Evolutionary conservation across 768 basidiomycete species (phyloP), one percentile per base, ranked within the genome.

Genomic region (Termitomyces sp.): DNA sequence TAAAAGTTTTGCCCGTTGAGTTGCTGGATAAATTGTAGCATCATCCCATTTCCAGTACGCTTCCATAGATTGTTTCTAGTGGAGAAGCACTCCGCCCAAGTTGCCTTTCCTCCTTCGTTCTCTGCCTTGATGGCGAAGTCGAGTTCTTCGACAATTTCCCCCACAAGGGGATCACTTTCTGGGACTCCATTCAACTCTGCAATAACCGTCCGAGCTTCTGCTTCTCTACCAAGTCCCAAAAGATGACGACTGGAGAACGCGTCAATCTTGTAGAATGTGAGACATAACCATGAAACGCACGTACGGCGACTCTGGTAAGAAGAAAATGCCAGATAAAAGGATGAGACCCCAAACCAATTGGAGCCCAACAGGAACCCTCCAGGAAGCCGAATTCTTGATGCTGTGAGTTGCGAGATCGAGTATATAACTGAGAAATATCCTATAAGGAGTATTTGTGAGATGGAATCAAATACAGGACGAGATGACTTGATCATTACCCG

Each of bases 1-100:
- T 87, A 88, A 69, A 88, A 89, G 65, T 88, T 90, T 67, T 91
- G 88, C 14, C 87, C 88, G 55, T 90, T 87, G 30, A 90, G 68
- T 60, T 90, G 88, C 60, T 90, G 88, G 51, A 91, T 82, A 64
- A 90, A 89, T 60, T 88, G 87, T 43, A 88, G 68, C 83, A 88
- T 87, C 83, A 88, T 87, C n/a, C 88, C 87, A 57, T 89, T 90
- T 34, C 74, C 65, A 14, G 88, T 90, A 52, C 89, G 77, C 68
- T 83, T 85, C 82, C 86, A 88, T 42, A 90, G 68, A 62, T 76
- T 70, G 60, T 88, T 87, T 43, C 81, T 69, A 4, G 77, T 74
- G 1, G 85, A 84, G 76, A 91, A 90, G 68, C 87, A 88, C 65
- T 91, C 89, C 26, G 75, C 42, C 88, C 88, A 91, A 0, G 83